phyloP scores from a whole-genome alignment of 768 basidiomycete genomes.

The Pulveroboletus sp. region DNA sequence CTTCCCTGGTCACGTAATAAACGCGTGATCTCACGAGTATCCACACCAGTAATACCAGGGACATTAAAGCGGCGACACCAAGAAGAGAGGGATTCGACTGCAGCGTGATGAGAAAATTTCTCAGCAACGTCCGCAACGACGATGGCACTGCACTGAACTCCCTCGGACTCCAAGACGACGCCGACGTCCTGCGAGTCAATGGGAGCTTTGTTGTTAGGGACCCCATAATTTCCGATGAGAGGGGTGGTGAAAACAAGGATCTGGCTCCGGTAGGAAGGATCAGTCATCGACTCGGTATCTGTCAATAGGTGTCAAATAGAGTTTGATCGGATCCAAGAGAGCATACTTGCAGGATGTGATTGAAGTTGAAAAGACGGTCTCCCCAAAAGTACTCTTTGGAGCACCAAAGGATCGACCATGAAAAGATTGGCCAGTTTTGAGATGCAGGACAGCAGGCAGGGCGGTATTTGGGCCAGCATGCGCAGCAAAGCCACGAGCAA shows the following conservation, averaged over 20 bases:
- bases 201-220: constrained; percentile 75
- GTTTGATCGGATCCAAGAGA: constrained; percentile 3
- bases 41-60: constrained; percentile 94
- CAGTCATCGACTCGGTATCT: constrained; percentile 99
- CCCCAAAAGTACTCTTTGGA: constrained; percentile 82
- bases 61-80: constrained; percentile 92
- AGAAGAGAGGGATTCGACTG: constrained; percentile 85
- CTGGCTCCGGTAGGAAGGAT: constrained; percentile 96
- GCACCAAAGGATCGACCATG: constrained; percentile 86
- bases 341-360: constrained; percentile 86
- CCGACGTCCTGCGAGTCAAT: constrained; percentile 75
- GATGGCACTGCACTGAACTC: constrained; percentile 88
- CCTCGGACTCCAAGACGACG: constrained; percentile 81
- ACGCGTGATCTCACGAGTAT: constrained; percentile 93
- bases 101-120: constrained; percentile 90
- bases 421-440: constrained; percentile 94
- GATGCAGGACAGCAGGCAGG: constrained; percentile 79
- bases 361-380: constrained; percentile 98
- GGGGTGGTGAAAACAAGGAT: constrained; percentile 98
- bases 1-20: constrained; percentile 96
- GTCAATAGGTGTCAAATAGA: constrained; percentile 9
- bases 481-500: constrained; percentile 63
- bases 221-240: constrained; percentile 98
- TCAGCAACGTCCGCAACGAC: constrained; percentile 94
- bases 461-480: constrained; percentile 46